Conservation (phyloP, 805 yeast species). For the Kluyveromyces dobzhanskii region DNA sequence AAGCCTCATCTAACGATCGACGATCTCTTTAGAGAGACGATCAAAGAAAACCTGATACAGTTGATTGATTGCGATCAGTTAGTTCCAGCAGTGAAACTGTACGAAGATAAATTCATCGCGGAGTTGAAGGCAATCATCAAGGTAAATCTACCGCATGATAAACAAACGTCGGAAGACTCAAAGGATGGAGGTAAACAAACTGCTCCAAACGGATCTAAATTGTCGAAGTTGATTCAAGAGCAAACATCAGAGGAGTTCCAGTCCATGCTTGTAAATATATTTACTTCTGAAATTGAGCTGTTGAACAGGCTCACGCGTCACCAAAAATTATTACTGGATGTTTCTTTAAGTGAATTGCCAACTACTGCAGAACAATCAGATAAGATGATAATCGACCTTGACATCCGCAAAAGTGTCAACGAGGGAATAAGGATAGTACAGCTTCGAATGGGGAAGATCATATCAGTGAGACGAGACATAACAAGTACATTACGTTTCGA, state of each 20-base stretch:
- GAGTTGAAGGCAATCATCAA: slow-evolving; percentile 72
- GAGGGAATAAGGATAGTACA: slow-evolving; percentile 67
- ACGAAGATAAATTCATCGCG: slow-evolving; percentile 57
- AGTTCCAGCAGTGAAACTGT: slow-evolving; percentile 50
- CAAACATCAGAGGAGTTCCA: slow-evolving; percentile 73
- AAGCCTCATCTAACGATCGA: slow-evolving; percentile 34
- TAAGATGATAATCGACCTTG: slow-evolving; percentile 46
- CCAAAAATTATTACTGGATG: slow-evolving; percentile 68
- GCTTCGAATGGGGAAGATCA: slow-evolving; percentile 64
- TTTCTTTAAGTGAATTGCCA: slow-evolving; percentile 44
- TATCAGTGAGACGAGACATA: slow-evolving; percentile 69
- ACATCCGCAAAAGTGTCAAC: slow-evolving; percentile 56
- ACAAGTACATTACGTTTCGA: slow-evolving; percentile 47
- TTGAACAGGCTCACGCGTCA: slow-evolving; percentile 67
- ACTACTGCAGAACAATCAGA: slow-evolving; percentile 26
- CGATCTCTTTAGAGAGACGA: slow-evolving; percentile 32
- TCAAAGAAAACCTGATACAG: slow-evolving; percentile 44
- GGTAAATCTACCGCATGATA: slow-evolving; percentile 42
- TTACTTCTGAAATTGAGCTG: slow-evolving; percentile 59
- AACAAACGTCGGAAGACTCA: slow-evolving; percentile 3
- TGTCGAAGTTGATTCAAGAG: slow-evolving; percentile 46
- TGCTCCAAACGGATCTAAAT: slow-evolving; percentile 31
- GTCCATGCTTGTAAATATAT: slow-evolving; percentile 53
- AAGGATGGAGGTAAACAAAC: slow-evolving; percentile 14
- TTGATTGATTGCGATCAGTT: slow-evolving; percentile 56